Base-by-base conservation (phyloP, 148 eudicot genomes). In the Amaranthus cruentus region DNA sequence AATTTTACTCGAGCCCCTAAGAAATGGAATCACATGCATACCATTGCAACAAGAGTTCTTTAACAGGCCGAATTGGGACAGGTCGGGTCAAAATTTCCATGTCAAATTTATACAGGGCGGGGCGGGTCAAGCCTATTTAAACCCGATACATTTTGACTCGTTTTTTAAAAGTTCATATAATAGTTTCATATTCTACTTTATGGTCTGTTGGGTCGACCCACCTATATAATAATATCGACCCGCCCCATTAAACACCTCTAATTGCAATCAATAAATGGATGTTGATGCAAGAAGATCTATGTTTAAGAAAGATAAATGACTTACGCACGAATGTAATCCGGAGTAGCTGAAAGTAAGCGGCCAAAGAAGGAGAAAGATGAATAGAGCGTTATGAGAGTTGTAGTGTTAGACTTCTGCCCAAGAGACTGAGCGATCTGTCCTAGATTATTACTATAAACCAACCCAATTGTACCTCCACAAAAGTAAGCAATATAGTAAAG, bases 281-380 rank as follows among this genome's bases (percentile, higher is more conserved):
- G 5, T 18, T 7, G 5, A 52, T 14, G n/a, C 3, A 5, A 12
- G 18, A 13, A 11, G 13, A 59, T 7, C 18, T 14, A 64, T 6
- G 4, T 12, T 15, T 52, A 5, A 44, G 51, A 70, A 71, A 64
- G 60, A 46, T 50, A 21, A 61, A 13, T 5, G 47, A 79, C 96
- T 90, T 86, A 93, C 98, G 73, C 82, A 13, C 91, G 87, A 70
- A 90, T 60, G 70, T 85, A 85, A 63, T 93, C 98, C 0, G 98
- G 98, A 50, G 84, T 81, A 67, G 98, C 91, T 63, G 98, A 87
- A 47, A 93, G 94, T 73, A 93, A 77, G 11, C 96, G 91, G 51
- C 98, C 96, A 68, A 90, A 93, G 84, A 93, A 93, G n/a, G 98
- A 93, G 80, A 93, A 93, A 0, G 98, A 88, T 0, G 98, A 90